A percentile compares a stretch with the other conserved stretches of the same genome.
phyloP scores from a whole-genome alignment of 495 filamentous ascomycete genomes.

The Podospora tetraspora region DNA sequence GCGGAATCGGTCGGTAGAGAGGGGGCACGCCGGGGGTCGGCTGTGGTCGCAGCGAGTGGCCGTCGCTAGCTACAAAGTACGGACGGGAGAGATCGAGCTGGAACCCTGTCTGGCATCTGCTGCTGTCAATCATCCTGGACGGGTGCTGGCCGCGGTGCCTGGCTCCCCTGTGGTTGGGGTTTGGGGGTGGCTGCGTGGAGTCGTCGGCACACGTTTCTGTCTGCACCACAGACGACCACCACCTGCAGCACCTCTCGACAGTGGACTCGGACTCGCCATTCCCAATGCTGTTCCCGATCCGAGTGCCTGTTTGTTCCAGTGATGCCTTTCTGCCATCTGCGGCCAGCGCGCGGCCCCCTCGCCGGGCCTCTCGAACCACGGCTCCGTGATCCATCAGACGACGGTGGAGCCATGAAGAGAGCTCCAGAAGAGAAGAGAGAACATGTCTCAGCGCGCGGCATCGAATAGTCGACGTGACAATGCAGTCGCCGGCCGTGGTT shows the following conservation, averaged over 20 bases:
- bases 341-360: background rate
- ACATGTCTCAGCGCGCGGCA: background rate
- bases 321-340: background rate
- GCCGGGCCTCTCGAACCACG: background rate
- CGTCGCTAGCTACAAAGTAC: background rate
- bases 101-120: background rate
- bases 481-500: constrained; percentile 5
- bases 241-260: too few species aligned
- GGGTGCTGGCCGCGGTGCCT: too few species aligned
- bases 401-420: background rate
- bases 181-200: background rate
- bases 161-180: background rate
- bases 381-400: background rate
- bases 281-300: background rate
- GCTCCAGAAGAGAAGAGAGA: background rate
- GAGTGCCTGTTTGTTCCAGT: background rate
- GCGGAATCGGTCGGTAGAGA: background rate
- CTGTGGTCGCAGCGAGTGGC: background rate
- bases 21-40: background rate
- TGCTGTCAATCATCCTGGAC: background rate
- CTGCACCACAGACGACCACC: too few species aligned
- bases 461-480: background rate
- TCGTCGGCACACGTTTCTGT: background rate
- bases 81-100: background rate
- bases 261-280: background rate